Conservation (phyloP, 176 grass and related monocot genomes). For the Poa pratensis region DNA sequence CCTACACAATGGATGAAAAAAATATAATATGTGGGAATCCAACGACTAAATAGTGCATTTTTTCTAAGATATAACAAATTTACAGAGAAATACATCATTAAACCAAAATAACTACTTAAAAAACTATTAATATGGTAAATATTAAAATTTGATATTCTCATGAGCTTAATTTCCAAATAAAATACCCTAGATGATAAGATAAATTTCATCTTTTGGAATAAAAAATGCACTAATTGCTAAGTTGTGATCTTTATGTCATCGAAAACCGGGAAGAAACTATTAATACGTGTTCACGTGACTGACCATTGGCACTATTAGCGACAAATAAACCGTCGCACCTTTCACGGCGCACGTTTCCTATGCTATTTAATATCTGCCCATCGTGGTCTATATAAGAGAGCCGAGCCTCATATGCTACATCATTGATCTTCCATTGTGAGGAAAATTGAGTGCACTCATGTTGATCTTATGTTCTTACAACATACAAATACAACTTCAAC, state of each 20-base stretch:
- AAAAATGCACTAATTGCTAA: not conserved
- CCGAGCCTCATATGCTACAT: not conserved
- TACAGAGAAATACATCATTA: no score
- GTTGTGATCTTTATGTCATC: not conserved
- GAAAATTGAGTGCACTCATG: not conserved
- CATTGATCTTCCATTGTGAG: not conserved
- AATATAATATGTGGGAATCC: no score
- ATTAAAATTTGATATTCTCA: no score
- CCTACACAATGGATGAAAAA: no score
- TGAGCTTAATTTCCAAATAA: no score
- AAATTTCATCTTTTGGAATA: no score
- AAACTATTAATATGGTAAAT: no score
- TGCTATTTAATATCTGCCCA: not conserved
- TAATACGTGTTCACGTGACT: not conserved
- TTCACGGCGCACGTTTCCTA: not conserved
- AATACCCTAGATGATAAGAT: no score
- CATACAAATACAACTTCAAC: not conserved
- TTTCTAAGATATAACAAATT: no score
- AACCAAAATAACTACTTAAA: no score
- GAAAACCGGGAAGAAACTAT: not conserved
- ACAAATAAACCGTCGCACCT: not conserved
- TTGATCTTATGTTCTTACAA: not conserved
- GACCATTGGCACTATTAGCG: not conserved
- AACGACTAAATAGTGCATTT: no score
- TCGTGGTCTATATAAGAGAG: not conserved